Evolutionary conservation across 2,329 filamentous ascomycete genomes (phyloP).

Genomic region (Ophioceras dolichostomum): DNA sequence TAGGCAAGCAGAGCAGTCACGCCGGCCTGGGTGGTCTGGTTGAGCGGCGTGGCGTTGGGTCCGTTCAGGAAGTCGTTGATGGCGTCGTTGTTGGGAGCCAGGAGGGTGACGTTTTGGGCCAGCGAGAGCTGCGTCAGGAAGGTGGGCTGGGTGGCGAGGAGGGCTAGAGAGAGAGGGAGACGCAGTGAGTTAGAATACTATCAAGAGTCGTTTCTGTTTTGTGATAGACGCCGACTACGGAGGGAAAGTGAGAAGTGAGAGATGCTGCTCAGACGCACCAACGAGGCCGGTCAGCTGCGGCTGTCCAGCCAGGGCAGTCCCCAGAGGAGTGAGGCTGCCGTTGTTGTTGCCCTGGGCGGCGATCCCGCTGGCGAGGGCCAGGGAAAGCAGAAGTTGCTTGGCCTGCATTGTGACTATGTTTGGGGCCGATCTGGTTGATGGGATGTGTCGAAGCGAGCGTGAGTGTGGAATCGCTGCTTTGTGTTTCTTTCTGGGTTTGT

Average conservation of each 20-base stretch:
- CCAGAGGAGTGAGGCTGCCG: neutral
- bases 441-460: too few species aligned
- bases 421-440: too few species aligned
- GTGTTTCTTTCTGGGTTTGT: too few species aligned
- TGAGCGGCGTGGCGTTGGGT: conserved; percentile 6
- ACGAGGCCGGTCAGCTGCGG: conserved; percentile 1
- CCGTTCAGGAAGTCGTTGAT: conserved; percentile 4
- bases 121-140: conserved; percentile 3
- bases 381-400: conserved; percentile 1
- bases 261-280: neutral
- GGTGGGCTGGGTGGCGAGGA: conserved; percentile 2
- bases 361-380: neutral
- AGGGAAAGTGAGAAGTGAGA: neutral
- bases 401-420: neutral
- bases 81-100: conserved; percentile 5
- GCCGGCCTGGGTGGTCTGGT: conserved; percentile 11
- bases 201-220: neutral
- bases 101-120: conserved; percentile 3
- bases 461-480: too few species aligned
- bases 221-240: neutral
- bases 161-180: neutral
- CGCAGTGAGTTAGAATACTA: neutral
- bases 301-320: neutral
- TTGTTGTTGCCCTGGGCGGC: conserved; percentile 1
- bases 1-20: conserved; percentile 37